Percentiles rank a stretch among this genome's conserved stretches.
phyloP scores from a whole-genome alignment of 2,329 filamentous ascomycete species.

The Beauveria bassiana region DNA sequence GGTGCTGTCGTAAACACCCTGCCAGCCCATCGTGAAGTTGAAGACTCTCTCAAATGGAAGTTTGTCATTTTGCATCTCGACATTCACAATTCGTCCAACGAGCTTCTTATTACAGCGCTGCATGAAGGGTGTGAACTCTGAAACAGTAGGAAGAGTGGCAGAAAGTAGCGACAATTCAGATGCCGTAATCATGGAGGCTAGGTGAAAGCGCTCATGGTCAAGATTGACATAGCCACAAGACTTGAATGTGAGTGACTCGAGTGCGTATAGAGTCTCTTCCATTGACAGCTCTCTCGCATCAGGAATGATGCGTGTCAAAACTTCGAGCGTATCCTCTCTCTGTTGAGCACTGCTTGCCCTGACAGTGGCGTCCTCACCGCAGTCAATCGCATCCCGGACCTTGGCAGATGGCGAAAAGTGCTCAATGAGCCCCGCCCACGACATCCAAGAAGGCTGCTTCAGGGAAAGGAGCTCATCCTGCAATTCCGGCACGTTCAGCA shows the following conservation, averaged over 20 bases:
- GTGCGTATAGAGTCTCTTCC: constrained; percentile 22
- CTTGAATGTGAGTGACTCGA: constrained; percentile 41
- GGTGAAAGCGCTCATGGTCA: constrained; percentile 26
- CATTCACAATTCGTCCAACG: constrained; percentile 26
- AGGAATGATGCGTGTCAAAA: constrained; percentile 17
- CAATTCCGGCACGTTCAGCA: not conserved
- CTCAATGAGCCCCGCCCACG: constrained; percentile 36
- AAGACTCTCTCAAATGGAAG: constrained; percentile 23
- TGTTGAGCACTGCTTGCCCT: not conserved
- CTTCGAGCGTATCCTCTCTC: not conserved
- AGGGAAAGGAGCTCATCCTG: not conserved
- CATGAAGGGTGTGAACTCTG: constrained; percentile 22
- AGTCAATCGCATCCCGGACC: constrained; percentile 18
- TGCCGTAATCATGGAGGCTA: constrained; percentile 25
- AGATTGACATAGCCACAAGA: constrained; percentile 55
- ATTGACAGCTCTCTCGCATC: constrained; percentile 14
- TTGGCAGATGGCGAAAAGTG: constrained; percentile 32
- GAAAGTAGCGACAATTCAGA: not conserved
- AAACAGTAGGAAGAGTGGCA: not conserved
- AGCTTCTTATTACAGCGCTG: constrained; percentile 29
- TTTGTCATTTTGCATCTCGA: constrained; percentile 23
- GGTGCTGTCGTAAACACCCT: constrained; percentile 23
- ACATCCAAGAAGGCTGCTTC: constrained; percentile 23
- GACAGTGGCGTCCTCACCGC: no score
- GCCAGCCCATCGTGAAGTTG: constrained; percentile 31